These are phyloP conservation scores for Cytospora chrysosperma DNA, from an alignment of 2,329 filamentous ascomycete species.

Conservation along the genomic window DNA sequence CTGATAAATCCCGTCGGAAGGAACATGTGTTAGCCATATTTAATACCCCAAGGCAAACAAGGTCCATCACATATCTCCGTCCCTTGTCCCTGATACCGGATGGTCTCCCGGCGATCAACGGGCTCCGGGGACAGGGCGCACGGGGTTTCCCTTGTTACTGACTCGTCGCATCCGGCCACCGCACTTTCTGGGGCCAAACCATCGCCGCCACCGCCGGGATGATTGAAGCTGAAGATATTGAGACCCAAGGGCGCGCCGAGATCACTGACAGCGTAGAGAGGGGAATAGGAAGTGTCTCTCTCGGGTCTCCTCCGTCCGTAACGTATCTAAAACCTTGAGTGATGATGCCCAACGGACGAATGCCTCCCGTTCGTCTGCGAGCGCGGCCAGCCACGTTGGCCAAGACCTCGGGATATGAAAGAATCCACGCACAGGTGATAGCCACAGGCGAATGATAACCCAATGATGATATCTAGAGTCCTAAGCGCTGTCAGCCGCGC, in stretches of 20 bases:
- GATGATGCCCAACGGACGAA: no score
- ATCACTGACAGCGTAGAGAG: no score
- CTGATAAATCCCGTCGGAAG: constrained; percentile 2
- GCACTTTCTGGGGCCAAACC: constrained; percentile 2
- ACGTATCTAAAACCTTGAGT: background rate
- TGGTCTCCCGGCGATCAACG: constrained; percentile 16
- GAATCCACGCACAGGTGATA: no score
- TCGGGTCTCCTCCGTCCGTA: background rate
- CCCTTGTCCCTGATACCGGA: constrained; percentile 19
- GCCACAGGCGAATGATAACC: background rate
- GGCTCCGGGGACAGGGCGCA: constrained; percentile 16
- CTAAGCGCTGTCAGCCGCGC: constrained; percentile 6
- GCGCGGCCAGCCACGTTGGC: no score
- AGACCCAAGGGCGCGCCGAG: constrained; percentile 9
- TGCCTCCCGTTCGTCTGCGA: no score
- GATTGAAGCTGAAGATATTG: constrained; percentile 14
- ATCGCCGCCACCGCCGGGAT: constrained; percentile 2
- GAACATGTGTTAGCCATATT: background rate
- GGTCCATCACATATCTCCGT: background rate
- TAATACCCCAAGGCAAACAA: background rate
- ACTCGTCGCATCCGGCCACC: constrained; percentile 13
- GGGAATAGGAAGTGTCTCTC: background rate
- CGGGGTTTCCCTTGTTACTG: constrained; percentile 1
- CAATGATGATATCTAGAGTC: background rate
- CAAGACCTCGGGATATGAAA: no score